A percentile compares a stretch with the other conserved stretches of the same genome.
Conservation (phyloP, 176 grass and related monocot species). For the Hordeum vulgare region MorexV3_pseudomolecules_assembly NC_058522.1:39039357-39039856, state of each 20-base stretch:
- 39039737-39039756: background rate
- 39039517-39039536: constrained; percentile 45
- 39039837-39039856: background rate
- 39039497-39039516: constrained; percentile 40
- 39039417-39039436: constrained; percentile 51
- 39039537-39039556: constrained; percentile 56
- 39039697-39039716: background rate
- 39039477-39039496: constrained; percentile 59
- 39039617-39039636: constrained; percentile 10
- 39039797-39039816: background rate
- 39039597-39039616: constrained; percentile 49
- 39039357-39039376: constrained; percentile 52
- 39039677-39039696: background rate
- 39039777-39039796: constrained; percentile 23
- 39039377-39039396: constrained; percentile 28
- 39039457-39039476: constrained; percentile 46
- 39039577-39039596: constrained; percentile 45
- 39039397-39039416: constrained; percentile 50
- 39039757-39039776: background rate
- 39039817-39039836: constrained; percentile 4
- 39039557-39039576: constrained; percentile 64
- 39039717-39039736: background rate
- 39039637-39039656: too few relatives aligned
- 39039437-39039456: constrained; percentile 56
- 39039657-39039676: background rate